A percentile compares a stretch with the other conserved stretches of the same genome.
These are phyloP conservation scores for Debaryomyces udenii DNA, from an alignment of 1,139 yeast genomes.

Conservation along the genomic window DNA sequence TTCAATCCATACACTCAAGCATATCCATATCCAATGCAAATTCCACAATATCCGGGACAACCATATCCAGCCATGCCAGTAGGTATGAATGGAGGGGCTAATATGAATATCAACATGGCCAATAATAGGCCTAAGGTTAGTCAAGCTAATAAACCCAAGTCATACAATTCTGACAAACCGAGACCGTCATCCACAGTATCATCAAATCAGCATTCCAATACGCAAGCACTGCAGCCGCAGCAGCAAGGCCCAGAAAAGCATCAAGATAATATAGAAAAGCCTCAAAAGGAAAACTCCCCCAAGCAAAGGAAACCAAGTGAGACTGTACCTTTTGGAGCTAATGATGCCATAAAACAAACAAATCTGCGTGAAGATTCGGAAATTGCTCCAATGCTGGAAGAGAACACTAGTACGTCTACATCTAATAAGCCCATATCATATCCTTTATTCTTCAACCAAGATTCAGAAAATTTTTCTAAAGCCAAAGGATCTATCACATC, in stretches of 20 bases:
- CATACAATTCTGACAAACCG: slow-evolving; percentile 1
- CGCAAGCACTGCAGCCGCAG: neutral
- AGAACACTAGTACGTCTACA: neutral
- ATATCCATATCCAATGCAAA: slow-evolving; percentile 14
- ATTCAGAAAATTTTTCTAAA: slow-evolving; percentile 17
- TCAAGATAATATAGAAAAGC: neutral
- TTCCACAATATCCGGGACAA: slow-evolving; percentile 16
- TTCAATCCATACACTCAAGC: slow-evolving; percentile 15
- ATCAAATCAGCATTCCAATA: neutral
- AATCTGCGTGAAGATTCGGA: slow-evolving; percentile 1
- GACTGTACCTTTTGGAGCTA: neutral
- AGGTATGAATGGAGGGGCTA: slow-evolving; percentile 6
- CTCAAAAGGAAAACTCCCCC: neutral
- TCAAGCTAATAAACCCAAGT: slow-evolving; percentile 10
- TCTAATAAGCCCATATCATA: slow-evolving; percentile 11
- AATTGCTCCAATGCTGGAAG: neutral
- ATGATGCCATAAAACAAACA: neutral
- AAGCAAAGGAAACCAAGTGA: slow-evolving; percentile 2
- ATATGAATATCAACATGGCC: slow-evolving; percentile 11
- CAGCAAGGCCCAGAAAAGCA: neutral
- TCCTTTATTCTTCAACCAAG: slow-evolving; percentile 27
- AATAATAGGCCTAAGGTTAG: slow-evolving; percentile 9
- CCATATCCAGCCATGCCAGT: slow-evolving; percentile 10
- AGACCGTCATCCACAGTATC: slow-evolving; percentile 3
- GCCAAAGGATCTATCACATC: slow-evolving; percentile 8